Evolutionary conservation across 2,329 filamentous ascomycete species (phyloP), one percentile per base, ranked within the genome.

Genomic region (Monosporascus sp.): DNA sequence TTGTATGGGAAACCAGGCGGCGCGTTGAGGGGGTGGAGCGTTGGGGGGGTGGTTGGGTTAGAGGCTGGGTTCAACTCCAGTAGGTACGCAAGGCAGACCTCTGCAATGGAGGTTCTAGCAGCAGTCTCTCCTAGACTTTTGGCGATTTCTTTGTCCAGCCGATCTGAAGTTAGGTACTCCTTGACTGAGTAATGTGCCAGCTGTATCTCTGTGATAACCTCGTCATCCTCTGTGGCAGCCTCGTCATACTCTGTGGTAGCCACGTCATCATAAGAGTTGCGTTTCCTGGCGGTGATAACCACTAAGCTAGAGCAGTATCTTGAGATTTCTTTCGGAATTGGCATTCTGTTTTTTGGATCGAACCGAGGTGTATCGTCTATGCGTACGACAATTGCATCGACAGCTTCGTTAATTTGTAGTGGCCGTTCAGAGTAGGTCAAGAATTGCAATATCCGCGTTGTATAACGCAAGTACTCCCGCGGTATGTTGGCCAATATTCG

Each of bases 151-250:
- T 51, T 31, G 7, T 56, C 44, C 17, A 64, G 26, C 22, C 56
- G 57, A n/a, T 54, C 19, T 34, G 67, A 69, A n/a, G 45, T 51
- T 8, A 69, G 55, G 50, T 66, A 69, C 27, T 69, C 64, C 51
- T 64, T 66, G 20, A 67, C 63, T 16, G 64, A 67, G 20, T 62
- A 65, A 60, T 71, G 66, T 9, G 66, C 64, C 7, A 69, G 56
- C 36, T 53, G 62, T 49, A 64, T 55, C 27, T 53, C 51, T 3
- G 11, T 48, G 3, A 40, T 17, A 19, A 8, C 37, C 6, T 52
- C 36, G 27, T 22, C 8, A n/a, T n/a, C n/a, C 27, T 53, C 51
- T 3, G 11, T 48, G 3, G 37, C n/a, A 19, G 9, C 37, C 6
- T 52, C 36, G 27, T 22, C 8, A n/a, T n/a, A n/a, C 27, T 53